These are phyloP conservation scores for Mortierella sp. DNA, from an alignment of 371 early-diverging fungal genomes.

Conservation along the genomic window DNA sequence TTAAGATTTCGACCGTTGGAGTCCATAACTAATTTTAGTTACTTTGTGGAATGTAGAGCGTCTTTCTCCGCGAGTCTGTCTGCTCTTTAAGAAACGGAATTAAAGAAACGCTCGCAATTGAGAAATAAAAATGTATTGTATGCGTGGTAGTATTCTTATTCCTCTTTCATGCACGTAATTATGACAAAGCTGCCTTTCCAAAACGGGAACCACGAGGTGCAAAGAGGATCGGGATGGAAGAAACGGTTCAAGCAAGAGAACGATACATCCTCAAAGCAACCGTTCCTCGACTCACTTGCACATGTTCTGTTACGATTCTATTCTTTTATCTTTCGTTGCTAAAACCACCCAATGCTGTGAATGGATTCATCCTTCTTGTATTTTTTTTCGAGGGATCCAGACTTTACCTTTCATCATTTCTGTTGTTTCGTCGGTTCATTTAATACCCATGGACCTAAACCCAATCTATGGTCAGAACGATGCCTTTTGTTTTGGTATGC, in stretches of 20 bases:
- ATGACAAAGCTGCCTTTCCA: not conserved
- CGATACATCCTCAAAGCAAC: not conserved
- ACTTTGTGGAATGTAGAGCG: too few relatives aligned
- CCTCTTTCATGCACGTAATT: not conserved
- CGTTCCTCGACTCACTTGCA: not conserved
- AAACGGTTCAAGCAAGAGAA: not conserved
- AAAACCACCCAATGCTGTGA: not conserved
- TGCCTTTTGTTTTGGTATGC: slow-evolving; percentile 2
- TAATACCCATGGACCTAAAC: not conserved
- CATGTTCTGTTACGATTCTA: not conserved
- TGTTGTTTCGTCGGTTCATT: not conserved
- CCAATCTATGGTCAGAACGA: not conserved
- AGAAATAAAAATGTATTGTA: not conserved
- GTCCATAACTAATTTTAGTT: too few relatives aligned
- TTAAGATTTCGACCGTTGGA: not conserved
- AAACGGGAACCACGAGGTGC: not conserved
- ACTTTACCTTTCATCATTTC: not conserved
- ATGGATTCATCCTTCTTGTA: not conserved
- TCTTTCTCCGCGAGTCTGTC: not conserved
- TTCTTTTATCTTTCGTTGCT: not conserved
- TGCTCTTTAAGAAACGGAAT: not conserved
- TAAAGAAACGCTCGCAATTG: not conserved
- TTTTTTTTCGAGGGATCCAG: not conserved
- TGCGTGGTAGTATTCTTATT: not conserved
- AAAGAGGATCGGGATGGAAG: slow-evolving; percentile 3